These are phyloP conservation scores for Komagataella mondaviorum DNA, from an alignment of 805 yeast species.

Conservation along the genomic window DNA sequence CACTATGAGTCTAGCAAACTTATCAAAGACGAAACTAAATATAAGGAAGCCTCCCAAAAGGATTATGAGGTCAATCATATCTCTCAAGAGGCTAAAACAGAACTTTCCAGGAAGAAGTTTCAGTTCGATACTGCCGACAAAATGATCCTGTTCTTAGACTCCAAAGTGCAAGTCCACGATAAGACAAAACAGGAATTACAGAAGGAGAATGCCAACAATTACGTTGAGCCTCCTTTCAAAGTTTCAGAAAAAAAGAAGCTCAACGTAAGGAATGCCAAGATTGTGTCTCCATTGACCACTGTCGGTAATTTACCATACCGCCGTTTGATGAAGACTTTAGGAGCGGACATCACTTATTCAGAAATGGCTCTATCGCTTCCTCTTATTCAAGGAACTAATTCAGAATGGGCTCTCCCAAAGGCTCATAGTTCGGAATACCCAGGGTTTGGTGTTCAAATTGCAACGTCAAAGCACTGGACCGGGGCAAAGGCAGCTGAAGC, in stretches of 20 bases:
- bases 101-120: slow-evolving; percentile 49
- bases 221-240: slow-evolving; percentile 64
- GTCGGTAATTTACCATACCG: slow-evolving; percentile 96
- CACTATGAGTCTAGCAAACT: slow-evolving; percentile 45
- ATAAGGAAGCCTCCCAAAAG: slow-evolving; percentile 17
- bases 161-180: slow-evolving; percentile 29
- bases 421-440: slow-evolving; percentile 75
- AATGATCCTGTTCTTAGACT: slow-evolving; percentile 52
- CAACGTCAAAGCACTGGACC: slow-evolving; percentile 86
- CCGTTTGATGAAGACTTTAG: slow-evolving; percentile 77
- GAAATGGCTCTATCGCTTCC: slow-evolving; percentile 93
- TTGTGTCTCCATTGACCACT: slow-evolving; percentile 91
- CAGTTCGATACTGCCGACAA: slow-evolving; percentile 42
- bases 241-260: slow-evolving; percentile 72
- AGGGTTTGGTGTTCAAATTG: slow-evolving; percentile 89
- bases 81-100: slow-evolving; percentile 26
- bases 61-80: slow-evolving; percentile 58
- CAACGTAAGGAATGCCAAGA: slow-evolving; percentile 59
- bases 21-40: slow-evolving; percentile 26
- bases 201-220: slow-evolving; percentile 27
- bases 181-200: slow-evolving; percentile 8
- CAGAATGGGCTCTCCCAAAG: slow-evolving; percentile 96
- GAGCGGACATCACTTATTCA: slow-evolving; percentile 86
- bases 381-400: slow-evolving; percentile 74
- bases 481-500: slow-evolving; percentile 89